Base-by-base conservation (phyloP, 306 rosid species). In the Casuarina glauca region DNA sequence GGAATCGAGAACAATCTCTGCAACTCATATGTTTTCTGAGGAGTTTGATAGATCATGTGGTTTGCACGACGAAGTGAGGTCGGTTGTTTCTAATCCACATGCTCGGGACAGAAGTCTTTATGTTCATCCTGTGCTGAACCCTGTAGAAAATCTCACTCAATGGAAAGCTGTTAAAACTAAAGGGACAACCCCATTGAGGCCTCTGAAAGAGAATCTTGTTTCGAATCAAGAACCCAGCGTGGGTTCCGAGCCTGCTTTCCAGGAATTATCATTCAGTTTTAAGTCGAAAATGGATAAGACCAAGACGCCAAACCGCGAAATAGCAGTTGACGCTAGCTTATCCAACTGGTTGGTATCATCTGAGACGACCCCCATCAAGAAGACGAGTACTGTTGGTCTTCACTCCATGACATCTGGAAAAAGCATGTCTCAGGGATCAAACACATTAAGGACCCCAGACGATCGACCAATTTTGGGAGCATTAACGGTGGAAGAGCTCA, bases 391-490 rank as follows among this genome's bases (percentile, higher is more conserved):
- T 3, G 68, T 55, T 46, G 36, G 77, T 71, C 78, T 70, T 1
- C 41, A 57, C 69, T 52, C 69, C 49, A 72, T 63, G 11, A 86
- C 92, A 0, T 87, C 93, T 17, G 93, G 89, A 45, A 80, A 68
- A 55, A 78, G 79, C 87, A 70, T 41, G 72, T 82, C 93, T 39
- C 88, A 69, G 19, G 87, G 91, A 81, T 86, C 97, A 76, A 84
- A 85, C 84, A 91, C 96, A 42, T 79, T 64, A 43, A 77, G 78
- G 61, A 89, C 89, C 86, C 87, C 62, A 46, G 94, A 94, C 49
- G 97, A 92, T 54, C 90, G 97, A 83, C 98, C 97, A 9, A 92
- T 94, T 82, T 84, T 94, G 74, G 96, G 97, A 7, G 97, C 97
- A 68, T 79, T 94, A 36, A 94, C 95, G 1, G 62, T 92, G 45